These are phyloP conservation scores for Psilocybe cyanescens DNA, from an alignment of 768 basidiomycete genomes.

Conservation along the genomic window DNA sequence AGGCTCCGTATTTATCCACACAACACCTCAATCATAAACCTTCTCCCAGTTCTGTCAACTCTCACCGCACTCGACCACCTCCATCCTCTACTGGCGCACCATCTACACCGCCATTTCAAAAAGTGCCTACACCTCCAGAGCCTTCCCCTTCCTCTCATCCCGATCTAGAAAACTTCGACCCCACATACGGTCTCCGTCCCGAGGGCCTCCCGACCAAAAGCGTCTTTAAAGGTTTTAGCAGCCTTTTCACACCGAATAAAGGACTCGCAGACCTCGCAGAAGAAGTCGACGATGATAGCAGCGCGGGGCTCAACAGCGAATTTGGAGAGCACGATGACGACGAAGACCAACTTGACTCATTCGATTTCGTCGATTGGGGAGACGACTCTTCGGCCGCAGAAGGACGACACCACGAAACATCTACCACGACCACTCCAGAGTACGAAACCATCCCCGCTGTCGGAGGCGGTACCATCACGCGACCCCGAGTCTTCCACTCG, in stretches of 20 bases:
- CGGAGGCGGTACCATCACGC: slow-evolving; percentile 85
- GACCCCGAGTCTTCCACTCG: slow-evolving; percentile 84
- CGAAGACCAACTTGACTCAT: slow-evolving; percentile 49
- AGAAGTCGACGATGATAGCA: slow-evolving; percentile 45
- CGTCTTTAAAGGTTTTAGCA: slow-evolving; percentile 78
- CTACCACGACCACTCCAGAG: slow-evolving; percentile 52
- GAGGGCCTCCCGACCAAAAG: slow-evolving; percentile 89
- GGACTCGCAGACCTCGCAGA: slow-evolving; percentile 84
- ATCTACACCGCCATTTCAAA: slow-evolving; percentile 7
- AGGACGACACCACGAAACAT: slow-evolving; percentile 45
- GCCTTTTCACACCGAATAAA: slow-evolving; percentile 67
- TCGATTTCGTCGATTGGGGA: slow-evolving; percentile 75
- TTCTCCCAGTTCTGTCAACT: slow-evolving; percentile 31
- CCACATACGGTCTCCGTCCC: slow-evolving; percentile 93
- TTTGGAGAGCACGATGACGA: slow-evolving; percentile 45
- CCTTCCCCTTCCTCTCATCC: slow-evolving; percentile 30
- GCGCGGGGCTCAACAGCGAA: slow-evolving; percentile 12
- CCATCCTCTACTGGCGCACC: slow-evolving; percentile 18
- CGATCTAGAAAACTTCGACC: slow-evolving; percentile 86
- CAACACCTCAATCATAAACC: slow-evolving; percentile 27
- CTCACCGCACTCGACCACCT: slow-evolving; percentile 13
- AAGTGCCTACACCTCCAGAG: slow-evolving; percentile 25
- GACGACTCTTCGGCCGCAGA: slow-evolving; percentile 48
- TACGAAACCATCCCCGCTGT: slow-evolving; percentile 92
- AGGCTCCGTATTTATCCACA: slow-evolving; percentile 80